Evolutionary conservation across 2,329 filamentous ascomycete genomes (phyloP), one percentile per base, ranked within the genome.

Genomic region (Fusarium paranaense): DNA sequence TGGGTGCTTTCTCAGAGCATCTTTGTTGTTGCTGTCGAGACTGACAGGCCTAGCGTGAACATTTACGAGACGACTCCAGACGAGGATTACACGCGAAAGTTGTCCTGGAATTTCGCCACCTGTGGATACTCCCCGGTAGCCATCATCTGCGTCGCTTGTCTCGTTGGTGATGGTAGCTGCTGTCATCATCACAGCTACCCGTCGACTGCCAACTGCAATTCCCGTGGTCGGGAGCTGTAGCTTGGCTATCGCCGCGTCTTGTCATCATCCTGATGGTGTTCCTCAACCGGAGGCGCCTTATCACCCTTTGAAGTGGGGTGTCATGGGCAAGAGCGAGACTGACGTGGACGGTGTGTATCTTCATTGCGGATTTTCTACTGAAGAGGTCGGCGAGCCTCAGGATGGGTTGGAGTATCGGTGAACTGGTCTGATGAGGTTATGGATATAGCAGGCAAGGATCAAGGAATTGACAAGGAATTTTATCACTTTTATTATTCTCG

Each of bases 1-100:
- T 71, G 69, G 69, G 13, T 71, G 4, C 20, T 71, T 2, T 71
- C 69, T 5, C 66, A 69, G 33, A 71, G 62, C 45, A 25, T 71
- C 10, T 71, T 66, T 33, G 47, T 71, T 7, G 65, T 69, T 7
- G 64, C 59, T 1, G 32, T 70, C 22, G 59, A 67, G 16, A 42
- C 33, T 8, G 8, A 18, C 16, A 8, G 18, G 6, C 40, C 40
- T 3, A 22, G 7, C 13, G 5, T 5, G 30, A 5, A 27, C n/a
- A 38, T 38, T n/a, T 35, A n/a, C 13, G 9, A 10, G 16, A n/a
- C 52, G 2, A 13, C 18, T 32, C 9, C 16, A 10, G 18, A n/a
- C 6, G 47, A 18, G 8, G 47, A 52, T 14, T n/a, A 5, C 18
- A 11, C 27, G 5, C 47, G 47, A 20, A 13, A 32, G 25, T 18